Evolutionary conservation across 768 basidiomycete genomes (phyloP), one percentile per base, ranked within the genome.

Genomic region (Rhizopogon rudus): DNA sequence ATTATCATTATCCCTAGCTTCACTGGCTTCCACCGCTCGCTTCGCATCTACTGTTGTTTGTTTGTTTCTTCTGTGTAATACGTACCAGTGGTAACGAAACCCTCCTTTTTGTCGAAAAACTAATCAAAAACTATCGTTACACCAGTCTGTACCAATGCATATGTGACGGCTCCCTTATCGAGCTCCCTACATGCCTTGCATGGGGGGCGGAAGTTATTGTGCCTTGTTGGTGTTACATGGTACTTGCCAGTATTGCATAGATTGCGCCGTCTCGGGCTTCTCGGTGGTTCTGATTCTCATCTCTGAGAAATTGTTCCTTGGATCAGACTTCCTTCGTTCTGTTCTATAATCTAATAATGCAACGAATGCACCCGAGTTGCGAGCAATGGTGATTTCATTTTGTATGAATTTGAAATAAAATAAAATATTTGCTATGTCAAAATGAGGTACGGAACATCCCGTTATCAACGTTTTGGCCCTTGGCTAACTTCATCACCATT

Each of bases 51-150:
- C 31, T 52, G 50, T 54, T 57, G 50, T 63, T 35, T 35, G 31
- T 46, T 28, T 45, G 35, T 39, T 42, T 41, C 45, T 59, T 46
- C 46, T 56, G 53, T 65, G 57, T 60, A 40, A 52, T 51, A 46
- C 67, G 63, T 71, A 69, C 54, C 54, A 63, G 53, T 59, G 57
- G 57, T 55, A 51, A 55, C 45, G 17, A 56, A 41, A 35, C 49
- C 59, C 62, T 66, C 46, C 44, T 57, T 65, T 58, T 51, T 57
- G 49, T 13, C 12, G 35, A 37, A 56, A 52, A 56, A 52, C 59
- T 51, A 40, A 55, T 52, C 37, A 53, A 48, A 58, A 65, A 58
- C 60, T 44, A 33, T 33, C 31, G 31, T 33, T 33, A 5, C 35
- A 12, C 35, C 10, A 13, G 35, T 37, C 35, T 12, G 35, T 37